Evolutionary conservation across 2,329 filamentous ascomycete species (phyloP).

Genomic region (Rugonectria rugulosa): DNA sequence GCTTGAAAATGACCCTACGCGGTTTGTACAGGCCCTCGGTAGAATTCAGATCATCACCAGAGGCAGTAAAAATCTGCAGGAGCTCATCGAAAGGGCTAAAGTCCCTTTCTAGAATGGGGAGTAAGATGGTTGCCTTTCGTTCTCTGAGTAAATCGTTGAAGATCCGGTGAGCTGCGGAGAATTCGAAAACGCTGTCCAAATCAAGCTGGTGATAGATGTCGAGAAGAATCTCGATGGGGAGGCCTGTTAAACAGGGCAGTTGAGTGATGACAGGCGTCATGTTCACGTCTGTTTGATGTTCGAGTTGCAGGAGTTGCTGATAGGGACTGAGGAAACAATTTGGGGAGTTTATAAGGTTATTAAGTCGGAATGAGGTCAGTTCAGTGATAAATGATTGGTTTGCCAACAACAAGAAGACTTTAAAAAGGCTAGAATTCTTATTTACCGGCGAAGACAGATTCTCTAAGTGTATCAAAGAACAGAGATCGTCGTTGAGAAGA

Average conservation of each 20-base stretch:
- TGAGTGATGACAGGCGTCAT: slow-evolving; percentile 29
- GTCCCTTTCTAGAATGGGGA: slow-evolving; percentile 51
- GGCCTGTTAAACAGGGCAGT: slow-evolving; percentile 33
- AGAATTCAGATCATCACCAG: slow-evolving; percentile 44
- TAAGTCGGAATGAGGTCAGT: not conserved
- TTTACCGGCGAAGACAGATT: slow-evolving; percentile 11
- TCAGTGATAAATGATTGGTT: slow-evolving; percentile 6
- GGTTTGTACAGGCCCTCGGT: slow-evolving; percentile 47
- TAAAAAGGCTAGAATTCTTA: not conserved
- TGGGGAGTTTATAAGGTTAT: not conserved
- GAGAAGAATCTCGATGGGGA: slow-evolving; percentile 57
- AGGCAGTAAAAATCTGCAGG: slow-evolving; percentile 55
- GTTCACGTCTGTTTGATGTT: not conserved
- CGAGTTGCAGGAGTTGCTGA: not conserved
- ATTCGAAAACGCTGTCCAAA: slow-evolving; percentile 48
- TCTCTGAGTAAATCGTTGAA: slow-evolving; percentile 51
- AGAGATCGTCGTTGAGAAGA: slow-evolving; percentile 12
- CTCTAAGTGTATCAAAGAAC: slow-evolving; percentile 15
- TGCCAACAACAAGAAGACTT: not conserved
- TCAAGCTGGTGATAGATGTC: slow-evolving; percentile 57
- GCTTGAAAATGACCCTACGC: slow-evolving; percentile 49
- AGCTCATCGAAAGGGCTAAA: slow-evolving; percentile 55
- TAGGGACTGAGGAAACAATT: not conserved
- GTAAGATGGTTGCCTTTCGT: slow-evolving; percentile 52
- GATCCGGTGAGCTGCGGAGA: slow-evolving; percentile 47